These are phyloP conservation scores for Lactifluus subvellereus DNA, from an alignment of 768 basidiomycete species.

Conservation along the genomic window DNA sequence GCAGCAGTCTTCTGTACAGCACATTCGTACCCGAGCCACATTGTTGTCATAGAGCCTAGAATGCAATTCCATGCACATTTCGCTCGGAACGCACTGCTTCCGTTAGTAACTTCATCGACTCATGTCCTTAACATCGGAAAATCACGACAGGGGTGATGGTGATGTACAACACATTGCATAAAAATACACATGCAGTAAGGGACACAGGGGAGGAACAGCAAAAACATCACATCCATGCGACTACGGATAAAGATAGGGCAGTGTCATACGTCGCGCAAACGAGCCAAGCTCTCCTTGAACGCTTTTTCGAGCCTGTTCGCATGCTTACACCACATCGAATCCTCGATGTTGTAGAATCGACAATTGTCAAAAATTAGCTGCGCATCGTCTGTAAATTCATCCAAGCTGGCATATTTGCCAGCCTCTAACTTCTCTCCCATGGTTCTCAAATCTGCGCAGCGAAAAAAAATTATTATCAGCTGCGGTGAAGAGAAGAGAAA, in stretches of 20 bases:
- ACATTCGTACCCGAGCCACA: too few relatives aligned
- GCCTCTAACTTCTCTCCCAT: slow-evolving; percentile 88
- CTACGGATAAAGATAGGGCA: not conserved
- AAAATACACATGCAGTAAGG: slow-evolving; percentile 21
- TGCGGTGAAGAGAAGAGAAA: slow-evolving; percentile 3
- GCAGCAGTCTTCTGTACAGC: too few relatives aligned
- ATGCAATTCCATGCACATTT: too few relatives aligned
- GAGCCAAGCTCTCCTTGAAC: slow-evolving; percentile 48
- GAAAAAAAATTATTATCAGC: slow-evolving; percentile 1
- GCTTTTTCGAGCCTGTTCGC: slow-evolving; percentile 80
- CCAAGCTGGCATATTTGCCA: slow-evolving; percentile 74
- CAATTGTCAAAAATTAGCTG: slow-evolving; percentile 88
- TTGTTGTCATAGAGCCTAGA: too few relatives aligned
- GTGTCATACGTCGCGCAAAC: slow-evolving; percentile 20
- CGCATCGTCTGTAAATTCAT: slow-evolving; percentile 72
- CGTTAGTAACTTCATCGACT: not conserved
- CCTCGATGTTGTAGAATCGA: slow-evolving; percentile 77
- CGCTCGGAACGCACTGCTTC: not conserved
- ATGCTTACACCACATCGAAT: slow-evolving; percentile 73
- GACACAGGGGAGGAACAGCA: not conserved
- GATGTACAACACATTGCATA: slow-evolving; percentile 16
- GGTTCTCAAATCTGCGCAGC: slow-evolving; percentile 64
- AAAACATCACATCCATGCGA: slow-evolving; percentile 2
- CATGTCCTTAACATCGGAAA: not conserved
- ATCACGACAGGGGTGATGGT: not conserved